Base-by-base conservation (phyloP, 306 rosid genomes). In the Bauhinia variegata region DNA sequence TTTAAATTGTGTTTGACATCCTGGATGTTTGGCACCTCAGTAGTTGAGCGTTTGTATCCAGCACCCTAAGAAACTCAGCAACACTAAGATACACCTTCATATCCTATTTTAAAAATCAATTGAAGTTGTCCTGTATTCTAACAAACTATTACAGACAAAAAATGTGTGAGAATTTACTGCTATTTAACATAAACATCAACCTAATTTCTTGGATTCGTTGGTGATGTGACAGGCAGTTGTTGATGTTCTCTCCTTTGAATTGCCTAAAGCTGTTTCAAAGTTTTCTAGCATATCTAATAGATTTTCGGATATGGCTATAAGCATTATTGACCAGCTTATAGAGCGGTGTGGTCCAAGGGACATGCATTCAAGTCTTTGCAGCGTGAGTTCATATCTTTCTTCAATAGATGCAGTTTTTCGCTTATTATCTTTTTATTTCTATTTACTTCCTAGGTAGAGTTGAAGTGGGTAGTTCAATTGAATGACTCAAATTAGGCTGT, bases 291-390 rank as follows among this genome's bases (percentile, higher is more conserved):
- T 85, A 59, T 89, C 96, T 6, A 82, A 61, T 13, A 75, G 74
- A 65, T 86, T 87, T 71, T 60, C 74, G 82, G 90, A 85, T 76
- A 65, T 82, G 42, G 89, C 88, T 57, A 83, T 71, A 17, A 62
- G 74, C 50, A 80, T 85, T 64, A 85, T 90, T 9, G 84, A 83
- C 81, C 85, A 75, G 75, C 77, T 88, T 65, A 71, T 86, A 47
- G 63, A 34, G 9, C 68, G 50, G 48, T 86, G 96, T 77, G 83
- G 82, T 77, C 96, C 97, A 14, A 80, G 95, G 71, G 96, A 88
- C 62, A 85, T 90, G 97, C 89, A 88, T 70, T 70, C 96, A 28
- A 58, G 88, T 83, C 87, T 93, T 65, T 84, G 99, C 51, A 87
- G 85, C 72, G 85, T 77, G 60, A 65, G 66, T 60, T 44, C 38